Conservation (phyloP, 176 grass and related monocot genomes). For the Triticum monococcum region DNA sequence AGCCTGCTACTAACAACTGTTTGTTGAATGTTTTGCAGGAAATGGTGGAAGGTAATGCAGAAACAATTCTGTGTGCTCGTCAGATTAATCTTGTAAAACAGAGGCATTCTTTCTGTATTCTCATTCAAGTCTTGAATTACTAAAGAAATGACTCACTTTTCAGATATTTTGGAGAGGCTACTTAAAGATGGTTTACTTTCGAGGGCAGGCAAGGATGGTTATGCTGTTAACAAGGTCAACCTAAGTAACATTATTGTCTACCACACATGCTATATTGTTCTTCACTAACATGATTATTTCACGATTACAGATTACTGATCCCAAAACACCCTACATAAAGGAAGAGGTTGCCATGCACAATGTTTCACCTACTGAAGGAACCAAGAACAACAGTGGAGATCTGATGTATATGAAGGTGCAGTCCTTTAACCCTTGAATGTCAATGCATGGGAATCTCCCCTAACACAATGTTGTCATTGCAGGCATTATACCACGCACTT, state of each 20-base stretch:
- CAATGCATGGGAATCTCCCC: neutral
- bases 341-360: slow-evolving; percentile 59
- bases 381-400: slow-evolving; percentile 43
- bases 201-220: slow-evolving; percentile 69
- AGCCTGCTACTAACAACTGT: slow-evolving; percentile 12
- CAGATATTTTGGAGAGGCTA: slow-evolving; percentile 90
- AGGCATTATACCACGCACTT: slow-evolving; percentile 90
- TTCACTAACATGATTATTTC: slow-evolving; percentile 20
- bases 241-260: neutral
- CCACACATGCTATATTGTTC: neutral
- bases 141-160: slow-evolving; percentile 25
- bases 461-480: slow-evolving; percentile 30
- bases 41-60: slow-evolving; percentile 73
- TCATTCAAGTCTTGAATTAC: slow-evolving; percentile 20
- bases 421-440: neutral
- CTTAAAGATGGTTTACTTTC: slow-evolving; percentile 70
- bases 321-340: slow-evolving; percentile 45
- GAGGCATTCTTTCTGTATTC: slow-evolving; percentile 14
- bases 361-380: slow-evolving; percentile 39
- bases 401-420: slow-evolving; percentile 90
- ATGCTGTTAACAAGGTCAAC: slow-evolving; percentile 80
- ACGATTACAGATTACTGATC: slow-evolving; percentile 27
- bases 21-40: slow-evolving; percentile 62
- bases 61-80: neutral
- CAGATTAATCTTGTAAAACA: slow-evolving; percentile 8